phyloP scores from a whole-genome alignment of 2,329 filamentous ascomycete species.

The Colletotrichum theobromicola region DNA sequence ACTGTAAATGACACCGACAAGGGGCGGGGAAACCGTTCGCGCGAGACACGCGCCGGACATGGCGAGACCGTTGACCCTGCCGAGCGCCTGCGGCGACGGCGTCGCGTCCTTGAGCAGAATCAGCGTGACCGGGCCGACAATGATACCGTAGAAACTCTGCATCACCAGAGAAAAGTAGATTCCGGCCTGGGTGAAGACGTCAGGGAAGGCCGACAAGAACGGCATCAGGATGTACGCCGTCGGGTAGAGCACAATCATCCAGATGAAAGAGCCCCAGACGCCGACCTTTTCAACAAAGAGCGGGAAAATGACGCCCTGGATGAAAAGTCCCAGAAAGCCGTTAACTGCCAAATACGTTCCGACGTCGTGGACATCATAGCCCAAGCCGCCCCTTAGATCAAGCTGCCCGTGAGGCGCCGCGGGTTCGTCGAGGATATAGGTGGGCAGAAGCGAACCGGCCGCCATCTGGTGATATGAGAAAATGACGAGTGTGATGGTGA shows the following conservation, averaged over 20 bases:
- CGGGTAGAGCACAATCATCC: slow-evolving; percentile 70
- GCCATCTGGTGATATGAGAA: slow-evolving; percentile 53
- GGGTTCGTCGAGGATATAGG: slow-evolving; percentile 45
- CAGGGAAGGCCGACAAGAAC: slow-evolving; percentile 66
- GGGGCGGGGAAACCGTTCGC: slow-evolving; percentile 71
- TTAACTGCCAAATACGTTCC: slow-evolving; percentile 73
- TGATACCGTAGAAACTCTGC: slow-evolving; percentile 71
- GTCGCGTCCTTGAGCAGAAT: slow-evolving; percentile 77
- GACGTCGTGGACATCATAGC: slow-evolving; percentile 67
- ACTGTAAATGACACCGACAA: slow-evolving; percentile 72
- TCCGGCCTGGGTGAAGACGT: slow-evolving; percentile 57
- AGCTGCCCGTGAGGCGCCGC: slow-evolving; percentile 30
- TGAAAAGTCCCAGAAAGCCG: slow-evolving; percentile 73
- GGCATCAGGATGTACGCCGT: slow-evolving; percentile 73
- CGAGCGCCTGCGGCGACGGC: slow-evolving; percentile 65
- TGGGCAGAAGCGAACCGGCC: slow-evolving; percentile 45
- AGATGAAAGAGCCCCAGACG: slow-evolving; percentile 69
- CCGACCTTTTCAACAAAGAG: slow-evolving; percentile 67
- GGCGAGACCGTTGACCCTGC: slow-evolving; percentile 75
- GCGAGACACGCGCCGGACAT: slow-evolving; percentile 75
- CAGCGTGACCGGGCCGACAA: slow-evolving; percentile 71
- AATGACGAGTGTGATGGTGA: slow-evolving; percentile 43
- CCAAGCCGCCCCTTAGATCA: slow-evolving; percentile 65
- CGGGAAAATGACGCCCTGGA: slow-evolving; percentile 76
- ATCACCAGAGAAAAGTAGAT: slow-evolving; percentile 71